phyloP scores from a whole-genome alignment of 2,329 filamentous ascomycete genomes.

The Claviceps citrina region DNA sequence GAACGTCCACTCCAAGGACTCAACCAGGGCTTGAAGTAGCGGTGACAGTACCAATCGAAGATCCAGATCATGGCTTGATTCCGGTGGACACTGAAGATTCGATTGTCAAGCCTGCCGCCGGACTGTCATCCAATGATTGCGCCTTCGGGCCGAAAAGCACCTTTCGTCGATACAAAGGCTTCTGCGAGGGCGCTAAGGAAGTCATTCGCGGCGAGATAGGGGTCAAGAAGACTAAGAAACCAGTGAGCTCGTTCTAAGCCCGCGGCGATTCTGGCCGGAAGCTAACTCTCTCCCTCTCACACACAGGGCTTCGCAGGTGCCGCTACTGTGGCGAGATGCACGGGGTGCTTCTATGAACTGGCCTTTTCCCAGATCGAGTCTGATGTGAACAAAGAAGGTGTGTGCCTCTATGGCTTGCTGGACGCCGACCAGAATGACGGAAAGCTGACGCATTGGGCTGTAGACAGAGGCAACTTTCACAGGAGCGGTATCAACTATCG shows the following conservation, averaged over 20 bases:
- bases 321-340: slow-evolving; percentile 34
- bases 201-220: slow-evolving; percentile 32
- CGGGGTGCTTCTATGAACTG: slow-evolving; percentile 37
- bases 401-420: not conserved
- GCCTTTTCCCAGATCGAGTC: slow-evolving; percentile 36
- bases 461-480: slow-evolving; percentile 27
- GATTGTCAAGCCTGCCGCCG: not conserved
- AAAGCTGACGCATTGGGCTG: too few species aligned
- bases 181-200: slow-evolving; percentile 39
- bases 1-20: not conserved
- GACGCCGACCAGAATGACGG: not conserved
- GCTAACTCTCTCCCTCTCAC: slow-evolving; percentile 7
- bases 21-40: slow-evolving; percentile 3
- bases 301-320: slow-evolving; percentile 26
- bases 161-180: slow-evolving; percentile 37
- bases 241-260: slow-evolving; percentile 17
- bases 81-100: slow-evolving; percentile 8
- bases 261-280: not conserved
- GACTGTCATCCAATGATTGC: slow-evolving; percentile 17
- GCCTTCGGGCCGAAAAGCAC: slow-evolving; percentile 31
- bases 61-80: slow-evolving; percentile 11
- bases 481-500: slow-evolving; percentile 33
- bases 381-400: slow-evolving; percentile 34
- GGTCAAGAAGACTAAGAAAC: slow-evolving; percentile 34
- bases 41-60: not conserved